Evolutionary conservation across 495 filamentous ascomycete species (phyloP).

Genomic region (Talaromyces ruber): DNA sequence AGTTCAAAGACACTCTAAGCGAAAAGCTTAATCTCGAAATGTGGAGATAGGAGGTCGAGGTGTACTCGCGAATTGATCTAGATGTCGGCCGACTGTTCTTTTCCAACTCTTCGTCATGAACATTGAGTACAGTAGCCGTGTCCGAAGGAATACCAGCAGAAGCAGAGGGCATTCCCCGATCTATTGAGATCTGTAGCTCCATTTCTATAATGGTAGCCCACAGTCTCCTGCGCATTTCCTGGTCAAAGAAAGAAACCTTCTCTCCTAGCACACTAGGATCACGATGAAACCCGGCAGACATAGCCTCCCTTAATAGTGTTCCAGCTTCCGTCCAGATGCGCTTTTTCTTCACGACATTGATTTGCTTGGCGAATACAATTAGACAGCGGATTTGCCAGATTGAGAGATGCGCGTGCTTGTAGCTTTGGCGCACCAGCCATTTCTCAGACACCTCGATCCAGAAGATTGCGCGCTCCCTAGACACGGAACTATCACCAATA

Average conservation of each 20-base stretch:
- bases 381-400: conserved; percentile 45
- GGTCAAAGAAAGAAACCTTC: conserved; percentile 33
- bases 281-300: conserved; percentile 47
- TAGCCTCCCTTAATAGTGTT: conserved; percentile 35
- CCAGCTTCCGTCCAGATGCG: conserved; percentile 43
- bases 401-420: conserved; percentile 33
- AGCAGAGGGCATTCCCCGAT: conserved; percentile 43
- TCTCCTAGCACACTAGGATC: conserved; percentile 38
- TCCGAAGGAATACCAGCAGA: conserved; percentile 43
- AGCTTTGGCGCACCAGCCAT: conserved; percentile 27
- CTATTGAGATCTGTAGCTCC: conserved; percentile 40
- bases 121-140: conserved; percentile 36
- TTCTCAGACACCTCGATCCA: conserved; percentile 27
- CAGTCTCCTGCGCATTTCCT: conserved; percentile 44
- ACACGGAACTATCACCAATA: conserved; percentile 27
- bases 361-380: conserved; percentile 36
- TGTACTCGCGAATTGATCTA: conserved; percentile 10
- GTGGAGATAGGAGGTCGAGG: conserved; percentile 15
- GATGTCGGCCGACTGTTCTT: conserved; percentile 12
- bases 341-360: conserved; percentile 41
- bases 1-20: conserved; percentile 17
- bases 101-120: conserved; percentile 40
- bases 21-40: conserved; percentile 15
- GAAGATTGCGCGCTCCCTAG: conserved; percentile 23
- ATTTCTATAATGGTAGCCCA: conserved; percentile 52